Percentiles rank a stretch among this genome's conserved stretches.
These are phyloP conservation scores for Apiospora sp. DNA, from an alignment of 2,329 filamentous ascomycete species.

Conservation along the genomic window DNA sequence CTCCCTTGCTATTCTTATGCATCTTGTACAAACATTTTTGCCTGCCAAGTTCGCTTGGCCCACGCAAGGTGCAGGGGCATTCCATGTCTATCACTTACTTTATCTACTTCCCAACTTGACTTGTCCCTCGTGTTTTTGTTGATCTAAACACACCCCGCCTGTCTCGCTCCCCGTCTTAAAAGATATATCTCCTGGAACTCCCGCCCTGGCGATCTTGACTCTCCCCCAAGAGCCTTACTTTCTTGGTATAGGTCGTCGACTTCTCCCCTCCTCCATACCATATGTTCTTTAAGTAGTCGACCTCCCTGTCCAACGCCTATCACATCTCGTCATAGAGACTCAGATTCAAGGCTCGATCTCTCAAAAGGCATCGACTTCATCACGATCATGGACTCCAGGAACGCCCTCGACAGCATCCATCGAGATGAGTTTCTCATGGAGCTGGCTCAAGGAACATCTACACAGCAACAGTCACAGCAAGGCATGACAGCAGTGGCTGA, in stretches of 20 bases:
- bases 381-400: slow-evolving; percentile 23
- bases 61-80: slow-evolving; percentile 25
- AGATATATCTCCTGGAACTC: slow-evolving; percentile 26
- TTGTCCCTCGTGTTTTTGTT: slow-evolving; percentile 28
- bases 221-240: slow-evolving; percentile 5
- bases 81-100: slow-evolving; percentile 28
- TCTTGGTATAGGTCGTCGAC: slow-evolving; percentile 19
- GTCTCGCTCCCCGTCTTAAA: slow-evolving; percentile 13
- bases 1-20: slow-evolving; percentile 40
- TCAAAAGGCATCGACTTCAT: slow-evolving; percentile 17
- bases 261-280: slow-evolving; percentile 21
- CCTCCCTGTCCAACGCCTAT: slow-evolving; percentile 24
- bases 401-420: slow-evolving; percentile 18
- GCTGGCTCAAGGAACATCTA: neutral
- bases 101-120: neutral
- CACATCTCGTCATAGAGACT: slow-evolving; percentile 24
- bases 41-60: slow-evolving; percentile 22
- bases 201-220: slow-evolving; percentile 27
- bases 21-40: slow-evolving; percentile 39
- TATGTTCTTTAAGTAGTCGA: slow-evolving; percentile 14
- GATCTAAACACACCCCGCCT: slow-evolving; percentile 23
- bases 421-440: slow-evolving; percentile 24
- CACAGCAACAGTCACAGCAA: slow-evolving; percentile 13
- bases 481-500: slow-evolving; percentile 22
- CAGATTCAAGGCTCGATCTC: slow-evolving; percentile 17